These are phyloP conservation scores for Silybum marianum DNA, from an alignment of 129 eudicot genomes.

Conservation along the genomic window DNA sequence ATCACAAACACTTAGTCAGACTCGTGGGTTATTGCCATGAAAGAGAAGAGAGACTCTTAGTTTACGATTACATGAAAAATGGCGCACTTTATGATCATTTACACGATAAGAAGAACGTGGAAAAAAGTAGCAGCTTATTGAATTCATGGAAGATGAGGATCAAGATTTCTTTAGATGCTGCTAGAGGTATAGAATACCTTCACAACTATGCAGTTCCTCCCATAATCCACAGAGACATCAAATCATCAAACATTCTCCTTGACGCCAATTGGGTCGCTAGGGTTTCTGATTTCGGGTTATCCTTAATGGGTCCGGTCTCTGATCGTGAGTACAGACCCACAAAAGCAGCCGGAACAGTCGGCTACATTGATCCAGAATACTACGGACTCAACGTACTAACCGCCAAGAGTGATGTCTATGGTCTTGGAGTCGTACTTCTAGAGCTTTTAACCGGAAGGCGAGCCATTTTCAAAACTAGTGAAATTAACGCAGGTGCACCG, in stretches of 20 bases:
- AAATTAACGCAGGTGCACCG: constrained; percentile 38
- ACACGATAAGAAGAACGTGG: constrained; percentile 30
- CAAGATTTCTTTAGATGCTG: constrained; percentile 56
- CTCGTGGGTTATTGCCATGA: constrained; percentile 61
- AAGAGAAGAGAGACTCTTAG: constrained; percentile 46
- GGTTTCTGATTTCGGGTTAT: constrained; percentile 66
- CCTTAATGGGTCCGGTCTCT: constrained; percentile 44
- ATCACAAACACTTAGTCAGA: constrained; percentile 63
- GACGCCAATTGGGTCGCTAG: constrained; percentile 50
- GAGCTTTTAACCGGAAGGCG: constrained; percentile 55
- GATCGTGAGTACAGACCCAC: constrained; percentile 43
- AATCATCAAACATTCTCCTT: constrained; percentile 59
- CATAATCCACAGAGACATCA: constrained; percentile 59
- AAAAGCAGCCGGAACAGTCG: constrained; percentile 57
- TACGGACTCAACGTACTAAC: constrained; percentile 52
- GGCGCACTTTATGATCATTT: constrained; percentile 56
- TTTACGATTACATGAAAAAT: constrained; percentile 60
- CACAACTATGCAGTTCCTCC: constrained; percentile 71
- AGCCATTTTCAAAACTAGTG: constrained; percentile 51
- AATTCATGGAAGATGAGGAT: constrained; percentile 60
- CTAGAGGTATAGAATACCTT: constrained; percentile 61
- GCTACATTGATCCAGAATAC: constrained; percentile 68
- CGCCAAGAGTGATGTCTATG: constrained; percentile 62
- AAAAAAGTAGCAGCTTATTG: constrained; percentile 28
- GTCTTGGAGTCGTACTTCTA: constrained; percentile 57